A percentile compares a stretch with the other conserved stretches of the same genome.
phyloP scores from a whole-genome alignment of 371 early-diverging fungal species.

The Dipsacomyces acuminosporus region DNA sequence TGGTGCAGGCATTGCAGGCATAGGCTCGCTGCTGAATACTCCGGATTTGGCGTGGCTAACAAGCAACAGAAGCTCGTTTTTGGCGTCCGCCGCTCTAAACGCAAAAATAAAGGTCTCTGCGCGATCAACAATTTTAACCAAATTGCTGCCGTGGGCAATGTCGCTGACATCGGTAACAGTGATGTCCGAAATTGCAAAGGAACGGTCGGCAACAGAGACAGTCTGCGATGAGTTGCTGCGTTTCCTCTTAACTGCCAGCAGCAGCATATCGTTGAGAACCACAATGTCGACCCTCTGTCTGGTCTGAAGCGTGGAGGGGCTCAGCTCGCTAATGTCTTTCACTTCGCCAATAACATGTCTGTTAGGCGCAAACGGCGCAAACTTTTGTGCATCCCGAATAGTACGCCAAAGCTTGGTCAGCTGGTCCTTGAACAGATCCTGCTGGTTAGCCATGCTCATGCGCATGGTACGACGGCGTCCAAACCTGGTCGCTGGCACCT shows the following conservation, averaged over 20 bases:
- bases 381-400: slow-evolving; percentile 53
- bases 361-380: slow-evolving; percentile 67
- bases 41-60: slow-evolving; percentile 56
- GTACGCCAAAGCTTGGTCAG: slow-evolving; percentile 44
- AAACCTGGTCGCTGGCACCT: slow-evolving; percentile 6
- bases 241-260: slow-evolving; percentile 73
- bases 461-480: slow-evolving; percentile 45
- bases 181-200: slow-evolving; percentile 68
- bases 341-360: slow-evolving; percentile 79
- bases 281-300: slow-evolving; percentile 73
- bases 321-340: slow-evolving; percentile 70
- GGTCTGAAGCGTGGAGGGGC: slow-evolving; percentile 66
- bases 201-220: slow-evolving; percentile 73
- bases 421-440: slow-evolving; percentile 46
- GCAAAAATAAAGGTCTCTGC: slow-evolving; percentile 72
- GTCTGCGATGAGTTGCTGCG: slow-evolving; percentile 62
- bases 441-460: slow-evolving; percentile 48
- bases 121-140: slow-evolving; percentile 66
- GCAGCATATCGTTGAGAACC: slow-evolving; percentile 72
- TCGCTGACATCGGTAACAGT: slow-evolving; percentile 79
- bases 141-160: slow-evolving; percentile 63
- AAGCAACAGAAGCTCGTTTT: slow-evolving; percentile 61
- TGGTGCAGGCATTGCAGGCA: slow-evolving; percentile 8
- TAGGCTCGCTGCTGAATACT: slow-evolving; percentile 18
- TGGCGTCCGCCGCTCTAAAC: slow-evolving; percentile 67